phyloP scores from a whole-genome alignment of 192 early-diverging fungal genomes.

The Phlyctochytrium planicorne region DNA sequence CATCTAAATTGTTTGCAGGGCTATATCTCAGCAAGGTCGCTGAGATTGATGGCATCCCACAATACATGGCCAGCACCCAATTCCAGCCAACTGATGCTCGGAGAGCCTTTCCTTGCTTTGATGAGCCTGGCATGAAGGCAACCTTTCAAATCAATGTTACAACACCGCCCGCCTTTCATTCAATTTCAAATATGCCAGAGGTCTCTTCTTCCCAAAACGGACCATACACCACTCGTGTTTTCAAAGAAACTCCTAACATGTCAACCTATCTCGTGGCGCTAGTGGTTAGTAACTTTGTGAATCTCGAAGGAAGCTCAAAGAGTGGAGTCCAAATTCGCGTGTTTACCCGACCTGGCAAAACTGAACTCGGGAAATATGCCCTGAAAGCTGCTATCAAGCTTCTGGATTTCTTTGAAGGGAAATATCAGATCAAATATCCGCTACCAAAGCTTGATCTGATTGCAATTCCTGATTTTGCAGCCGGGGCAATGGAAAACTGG shows the following conservation, averaged over 20 bases:
- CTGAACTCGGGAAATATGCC: conserved; percentile 71
- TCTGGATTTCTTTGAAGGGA: conserved; percentile 73
- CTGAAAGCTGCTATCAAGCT: conserved; percentile 45
- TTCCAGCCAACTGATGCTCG: conserved; percentile 88
- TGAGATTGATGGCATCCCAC: too few relatives aligned
- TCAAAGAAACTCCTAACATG: conserved; percentile 77
- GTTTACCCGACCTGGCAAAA: conserved; percentile 70
- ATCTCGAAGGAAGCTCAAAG: conserved; percentile 68
- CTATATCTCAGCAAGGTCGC: too few relatives aligned
- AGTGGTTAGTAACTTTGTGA: conserved; percentile 81
- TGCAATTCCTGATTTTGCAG: conserved; percentile 81
- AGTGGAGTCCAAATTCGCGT: conserved; percentile 70
- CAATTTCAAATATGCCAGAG: conserved; percentile 86
- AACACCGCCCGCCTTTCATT: conserved; percentile 64
- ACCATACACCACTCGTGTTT: conserved; percentile 46
- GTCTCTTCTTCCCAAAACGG: conserved; percentile 43
- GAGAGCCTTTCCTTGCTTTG: conserved; percentile 72
- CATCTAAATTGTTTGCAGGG: conserved; percentile 38
- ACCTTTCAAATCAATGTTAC: conserved; percentile 82
- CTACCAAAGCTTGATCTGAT: conserved; percentile 77
- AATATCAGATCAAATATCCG: conserved; percentile 79
- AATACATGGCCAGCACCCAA: conserved; percentile 80
- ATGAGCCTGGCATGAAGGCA: conserved; percentile 91
- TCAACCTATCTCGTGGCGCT: conserved; percentile 87
- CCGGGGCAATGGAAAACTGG: conserved; percentile 89